Evolutionary conservation across 345 rosid genomes (phyloP).

Genomic region (Trapa bicornis): DNA sequence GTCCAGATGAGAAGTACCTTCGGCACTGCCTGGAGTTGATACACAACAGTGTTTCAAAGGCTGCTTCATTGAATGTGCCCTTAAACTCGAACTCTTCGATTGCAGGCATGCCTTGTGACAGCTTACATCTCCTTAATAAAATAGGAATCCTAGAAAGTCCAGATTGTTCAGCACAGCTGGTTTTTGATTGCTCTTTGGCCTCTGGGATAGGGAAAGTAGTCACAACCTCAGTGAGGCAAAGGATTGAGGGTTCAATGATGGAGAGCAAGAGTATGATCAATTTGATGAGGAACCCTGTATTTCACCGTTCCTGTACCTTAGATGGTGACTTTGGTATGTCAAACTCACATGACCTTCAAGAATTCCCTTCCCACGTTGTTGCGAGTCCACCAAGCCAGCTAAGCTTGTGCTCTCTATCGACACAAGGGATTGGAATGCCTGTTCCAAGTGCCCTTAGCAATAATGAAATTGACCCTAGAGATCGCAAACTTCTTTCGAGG

Average conservation of each 20-base stretch:
- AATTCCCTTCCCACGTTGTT: conserved; percentile 20
- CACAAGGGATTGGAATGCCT: conserved; percentile 15
- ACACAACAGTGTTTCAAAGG: conserved; percentile 40
- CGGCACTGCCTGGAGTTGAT: conserved; percentile 60
- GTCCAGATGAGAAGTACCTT: conserved; percentile 64
- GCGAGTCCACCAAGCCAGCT: conserved; percentile 26
- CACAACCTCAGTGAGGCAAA: conserved; percentile 30
- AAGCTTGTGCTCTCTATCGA: conserved; percentile 20
- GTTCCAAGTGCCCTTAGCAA: conserved; percentile 1
- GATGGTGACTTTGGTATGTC: conserved; percentile 18
- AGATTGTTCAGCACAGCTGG: conserved; percentile 8
- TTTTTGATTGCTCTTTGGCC: conserved; percentile 38
- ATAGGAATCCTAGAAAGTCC: background rate
- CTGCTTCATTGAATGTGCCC: conserved; percentile 30
- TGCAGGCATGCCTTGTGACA: background rate
- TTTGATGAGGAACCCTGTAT: conserved; percentile 47
- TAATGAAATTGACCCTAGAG: conserved; percentile 17
- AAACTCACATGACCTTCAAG: conserved; percentile 23
- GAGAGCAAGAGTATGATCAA: conserved; percentile 60
- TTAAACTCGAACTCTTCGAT: conserved; percentile 24
- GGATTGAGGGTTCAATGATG: conserved; percentile 56
- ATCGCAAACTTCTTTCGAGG: conserved; percentile 22
- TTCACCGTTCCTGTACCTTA: conserved; percentile 28
- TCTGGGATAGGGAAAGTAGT: conserved; percentile 37
- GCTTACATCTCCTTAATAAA: background rate